A percentile compares a stretch with the other conserved stretches of the same genome.
phyloP scores from a whole-genome alignment of 2,329 filamentous ascomycete species.

The Colletotrichum scovillei region DNA sequence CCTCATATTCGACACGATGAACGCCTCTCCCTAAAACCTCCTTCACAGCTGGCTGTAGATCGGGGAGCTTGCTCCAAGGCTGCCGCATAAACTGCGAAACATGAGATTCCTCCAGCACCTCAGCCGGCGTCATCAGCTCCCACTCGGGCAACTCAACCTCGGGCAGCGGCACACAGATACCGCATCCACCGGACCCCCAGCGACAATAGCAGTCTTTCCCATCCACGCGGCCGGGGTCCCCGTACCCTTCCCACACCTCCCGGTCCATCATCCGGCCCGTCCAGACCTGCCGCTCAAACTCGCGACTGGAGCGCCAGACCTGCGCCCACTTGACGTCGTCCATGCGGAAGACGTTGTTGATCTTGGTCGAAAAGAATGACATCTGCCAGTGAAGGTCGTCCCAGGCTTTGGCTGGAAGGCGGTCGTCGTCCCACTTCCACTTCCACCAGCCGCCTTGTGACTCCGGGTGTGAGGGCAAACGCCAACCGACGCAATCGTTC shows the following conservation, averaged over 20 bases:
- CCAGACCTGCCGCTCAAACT: conserved; percentile 7
- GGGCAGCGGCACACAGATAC: conserved; percentile 8
- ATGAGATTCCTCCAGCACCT: background rate
- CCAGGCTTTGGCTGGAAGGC: background rate
- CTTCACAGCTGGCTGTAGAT: background rate
- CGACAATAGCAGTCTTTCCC: conserved; percentile 20
- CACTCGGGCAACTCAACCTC: background rate
- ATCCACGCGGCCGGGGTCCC: background rate
- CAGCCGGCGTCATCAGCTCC: conserved; percentile 9
- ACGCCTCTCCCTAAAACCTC: background rate
- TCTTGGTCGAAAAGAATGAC: background rate
- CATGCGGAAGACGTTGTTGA: conserved; percentile 14
- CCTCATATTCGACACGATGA: background rate
- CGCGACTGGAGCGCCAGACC: conserved; percentile 16
- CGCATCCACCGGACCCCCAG: conserved; percentile 1
- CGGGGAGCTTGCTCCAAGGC: background rate
- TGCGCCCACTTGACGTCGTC: background rate
- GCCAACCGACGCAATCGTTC: background rate
- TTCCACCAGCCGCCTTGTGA: background rate
- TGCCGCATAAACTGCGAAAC: background rate
- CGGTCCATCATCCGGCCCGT: conserved; percentile 3
- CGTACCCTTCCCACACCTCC: conserved; percentile 18
- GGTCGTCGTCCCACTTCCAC: conserved; percentile 2
- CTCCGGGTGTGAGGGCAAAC: background rate
- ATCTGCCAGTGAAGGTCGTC: background rate